Evolutionary conservation across 2,329 filamentous ascomycete genomes (phyloP), one percentile per base, ranked within the genome.

Genomic region (Epichloe festucae): DNA sequence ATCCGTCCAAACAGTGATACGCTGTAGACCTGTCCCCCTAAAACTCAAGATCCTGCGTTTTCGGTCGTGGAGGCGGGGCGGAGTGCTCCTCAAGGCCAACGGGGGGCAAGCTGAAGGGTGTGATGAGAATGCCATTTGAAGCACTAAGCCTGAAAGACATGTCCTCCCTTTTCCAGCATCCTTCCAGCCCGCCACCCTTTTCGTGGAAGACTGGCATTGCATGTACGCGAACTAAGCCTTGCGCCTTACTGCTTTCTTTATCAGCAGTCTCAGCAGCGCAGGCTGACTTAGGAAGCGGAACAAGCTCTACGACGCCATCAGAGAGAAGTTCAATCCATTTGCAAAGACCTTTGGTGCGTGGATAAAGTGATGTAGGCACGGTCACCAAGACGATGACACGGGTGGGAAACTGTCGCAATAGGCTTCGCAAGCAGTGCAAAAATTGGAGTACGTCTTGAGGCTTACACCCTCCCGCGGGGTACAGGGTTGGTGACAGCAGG

Each of bases 141-240:
- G 88, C 77, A 65, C 89, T 95, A 49, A 98, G 70, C 54, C 83
- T 90, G 66, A 98, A 98, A 4, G 89, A 89, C 67, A 95, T 78
- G 67, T 96, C 89, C 62, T 95, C 87, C 23, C 87, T 82, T 50
- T 84, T 76, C 55, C 81, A 82, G 53, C 79, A 79, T 40, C 78
- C 74, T 53, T 81, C 81, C 2, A 79, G 76, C 10, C 88, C 89
- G 2, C 89, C 89, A 2, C 93, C 91, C 58, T 87, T 88, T 64
- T 97, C 91, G 54, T 94, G 87, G 57, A 88, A 84, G 0, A 95
- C 74, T 0, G 93, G 91, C 38, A 97, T 68, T 50, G 84, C 84
- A 65, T 95, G 88, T 0, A 94, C 79, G 55, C 83, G 86, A 17
- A 97, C 70, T 67, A 97, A 79, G 1, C 93, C 93, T 63, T 97